Base-by-base conservation (phyloP, 2,329 filamentous ascomycete species). In the Aureobasidium pullulans region DNA sequence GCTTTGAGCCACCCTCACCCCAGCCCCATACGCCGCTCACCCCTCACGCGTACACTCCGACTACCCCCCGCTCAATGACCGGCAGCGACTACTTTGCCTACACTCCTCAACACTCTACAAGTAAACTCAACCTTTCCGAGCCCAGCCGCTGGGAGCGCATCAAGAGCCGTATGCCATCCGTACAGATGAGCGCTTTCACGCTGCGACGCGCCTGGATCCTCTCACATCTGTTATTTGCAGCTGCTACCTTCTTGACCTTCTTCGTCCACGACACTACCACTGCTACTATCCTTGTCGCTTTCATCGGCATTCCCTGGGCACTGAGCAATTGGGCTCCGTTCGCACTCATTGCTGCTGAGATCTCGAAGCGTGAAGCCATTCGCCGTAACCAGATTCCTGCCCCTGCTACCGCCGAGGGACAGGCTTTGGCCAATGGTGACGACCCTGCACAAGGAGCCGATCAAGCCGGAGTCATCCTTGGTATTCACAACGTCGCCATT, bases 401-500 rank as follows among this genome's bases (percentile, higher is more conserved):
- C 4, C 69, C 70, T 4, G 49, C 58, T 46, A 60, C 58, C 11
- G 66, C 67, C n/a, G 73, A 75, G 31, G 72, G 70, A 8, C 69
- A 72, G 44, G 64, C 75, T 32, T 67, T 78, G 13, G 73, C 75
- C 4, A 61, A 70, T 10, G 74, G 73, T 15, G 76, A 81, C 48
- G 79, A 80, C n/a, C 79, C 81, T 2, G 79, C 83, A 29, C 80
- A 83, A 40, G 68, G 66, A 10, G 78, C 83, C 2, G 88, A 92
- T 67, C 88, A 94, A 70, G 90, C 91, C 4, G 91, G 93, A 43
- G 88, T 96, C 42, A 90, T 97, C 46, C 81, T 97, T 2, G 93
- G 93, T 8, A 91, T 97, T 58, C 93, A 97, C 77, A 97, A 97
- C 72, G 93, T 97, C 75, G 87, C 92, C 15, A 89, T 97, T 65